phyloP scores from a whole-genome alignment of 257 asterid species.

The Solanum pinnatisectum region DNA sequence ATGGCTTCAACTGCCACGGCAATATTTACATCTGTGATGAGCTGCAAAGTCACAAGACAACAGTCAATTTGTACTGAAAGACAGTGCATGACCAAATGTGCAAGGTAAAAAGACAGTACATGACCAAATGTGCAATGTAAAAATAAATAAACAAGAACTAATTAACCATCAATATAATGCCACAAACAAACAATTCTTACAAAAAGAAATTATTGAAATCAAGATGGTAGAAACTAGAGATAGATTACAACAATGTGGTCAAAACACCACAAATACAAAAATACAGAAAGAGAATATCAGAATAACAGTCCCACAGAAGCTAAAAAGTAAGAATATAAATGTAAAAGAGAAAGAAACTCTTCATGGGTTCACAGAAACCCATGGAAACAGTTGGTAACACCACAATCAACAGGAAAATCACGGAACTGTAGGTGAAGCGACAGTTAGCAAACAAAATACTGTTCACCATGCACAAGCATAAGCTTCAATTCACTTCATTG shows the following conservation, averaged over 20 bases:
- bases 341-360: not conserved
- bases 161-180: not conserved
- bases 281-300: not conserved
- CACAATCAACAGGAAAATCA: not conserved
- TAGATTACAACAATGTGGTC: not conserved
- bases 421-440: not conserved
- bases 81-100: not conserved
- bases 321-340: not conserved
- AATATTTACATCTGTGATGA: conserved; percentile 91
- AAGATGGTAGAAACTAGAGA: not conserved
- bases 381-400: not conserved
- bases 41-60: conserved; percentile 49
- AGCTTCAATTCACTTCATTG: not conserved
- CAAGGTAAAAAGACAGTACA: not conserved
- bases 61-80: conserved; percentile 5
- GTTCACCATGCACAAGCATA: not conserved
- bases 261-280: not conserved
- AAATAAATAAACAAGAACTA: not conserved
- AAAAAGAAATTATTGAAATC: not conserved
- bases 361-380: not conserved
- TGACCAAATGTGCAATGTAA: not conserved
- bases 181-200: not conserved
- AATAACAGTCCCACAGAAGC: not conserved
- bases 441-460: not conserved
- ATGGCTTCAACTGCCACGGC: conserved; percentile 99